These are phyloP conservation scores for Prunus yedoensis DNA, from an alignment of 331 rosid species.

Conservation along the genomic window DNA sequence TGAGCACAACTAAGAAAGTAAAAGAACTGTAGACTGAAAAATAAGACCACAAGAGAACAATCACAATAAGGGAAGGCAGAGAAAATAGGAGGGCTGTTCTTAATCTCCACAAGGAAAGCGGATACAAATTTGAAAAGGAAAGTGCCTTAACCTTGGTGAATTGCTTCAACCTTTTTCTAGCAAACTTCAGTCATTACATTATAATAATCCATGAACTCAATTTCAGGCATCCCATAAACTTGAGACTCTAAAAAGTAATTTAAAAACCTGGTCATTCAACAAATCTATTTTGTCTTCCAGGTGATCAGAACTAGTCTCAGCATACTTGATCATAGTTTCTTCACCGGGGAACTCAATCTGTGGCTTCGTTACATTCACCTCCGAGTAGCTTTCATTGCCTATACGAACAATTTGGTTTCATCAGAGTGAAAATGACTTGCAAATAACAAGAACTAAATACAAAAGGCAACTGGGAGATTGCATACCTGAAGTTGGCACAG, in stretches of 20 bases:
- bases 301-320: conserved; percentile 41
- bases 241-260: not conserved
- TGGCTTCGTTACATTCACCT: conserved; percentile 40
- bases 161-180: too few relatives aligned
- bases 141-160: too few relatives aligned
- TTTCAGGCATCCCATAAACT: not conserved
- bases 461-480: conserved; percentile 28
- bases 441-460: conserved; percentile 1
- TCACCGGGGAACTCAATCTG: conserved; percentile 43
- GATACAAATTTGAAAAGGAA: too few relatives aligned
- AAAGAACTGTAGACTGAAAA: not conserved
- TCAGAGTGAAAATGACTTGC: conserved; percentile 25
- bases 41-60: not conserved
- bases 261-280: conserved; percentile 32
- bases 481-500: conserved; percentile 60
- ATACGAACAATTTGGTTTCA: conserved; percentile 28
- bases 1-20: not conserved
- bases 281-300: conserved; percentile 39
- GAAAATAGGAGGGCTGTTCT: too few relatives aligned
- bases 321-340: conserved; percentile 29
- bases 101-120: too few relatives aligned
- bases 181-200: not conserved
- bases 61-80: not conserved
- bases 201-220: not conserved
- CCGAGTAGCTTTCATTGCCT: conserved; percentile 52